Percentiles rank a stretch among this genome's conserved stretches.
Conservation (phyloP, 1,139 yeast genomes). For the Suhomyces bokatorum region DNA sequence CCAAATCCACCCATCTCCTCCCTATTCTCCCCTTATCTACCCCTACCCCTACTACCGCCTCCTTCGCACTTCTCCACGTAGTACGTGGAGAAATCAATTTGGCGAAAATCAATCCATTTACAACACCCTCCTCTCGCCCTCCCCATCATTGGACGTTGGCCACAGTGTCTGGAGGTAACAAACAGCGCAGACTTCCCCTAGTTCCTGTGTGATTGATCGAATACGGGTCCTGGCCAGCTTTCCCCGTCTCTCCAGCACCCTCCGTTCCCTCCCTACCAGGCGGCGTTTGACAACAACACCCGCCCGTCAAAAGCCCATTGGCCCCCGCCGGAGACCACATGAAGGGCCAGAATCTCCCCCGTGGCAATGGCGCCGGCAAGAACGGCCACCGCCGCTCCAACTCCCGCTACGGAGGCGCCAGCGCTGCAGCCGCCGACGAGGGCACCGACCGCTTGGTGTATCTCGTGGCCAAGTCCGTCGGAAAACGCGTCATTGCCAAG, state of each 20-base stretch:
- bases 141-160: conserved; percentile 2
- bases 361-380: conserved; percentile 18
- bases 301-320: neutral
- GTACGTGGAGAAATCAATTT: conserved; percentile 9
- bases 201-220: conserved; percentile 2
- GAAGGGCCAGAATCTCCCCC: conserved; percentile 29
- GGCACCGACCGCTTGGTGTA: conserved; percentile 37
- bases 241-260: neutral
- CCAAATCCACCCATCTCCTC: no score
- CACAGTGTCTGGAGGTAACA: conserved; percentile 1
- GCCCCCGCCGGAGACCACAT: conserved; percentile 10
- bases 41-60: neutral
- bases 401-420: conserved; percentile 23
- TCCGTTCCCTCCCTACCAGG: neutral
- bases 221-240: neutral
- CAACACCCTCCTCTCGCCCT: neutral
- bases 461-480: conserved; percentile 55
- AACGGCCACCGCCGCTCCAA: conserved; percentile 32
- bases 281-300: neutral
- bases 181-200: neutral
- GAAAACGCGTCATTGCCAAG: conserved; percentile 57
- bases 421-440: conserved; percentile 8
- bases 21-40: neutral
- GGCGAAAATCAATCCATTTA: conserved; percentile 4
- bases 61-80: neutral